Percentiles rank a stretch among this genome's conserved stretches.
phyloP scores from a whole-genome alignment of 2,329 filamentous ascomycete genomes.

The Calonectria henricotiae region DNA sequence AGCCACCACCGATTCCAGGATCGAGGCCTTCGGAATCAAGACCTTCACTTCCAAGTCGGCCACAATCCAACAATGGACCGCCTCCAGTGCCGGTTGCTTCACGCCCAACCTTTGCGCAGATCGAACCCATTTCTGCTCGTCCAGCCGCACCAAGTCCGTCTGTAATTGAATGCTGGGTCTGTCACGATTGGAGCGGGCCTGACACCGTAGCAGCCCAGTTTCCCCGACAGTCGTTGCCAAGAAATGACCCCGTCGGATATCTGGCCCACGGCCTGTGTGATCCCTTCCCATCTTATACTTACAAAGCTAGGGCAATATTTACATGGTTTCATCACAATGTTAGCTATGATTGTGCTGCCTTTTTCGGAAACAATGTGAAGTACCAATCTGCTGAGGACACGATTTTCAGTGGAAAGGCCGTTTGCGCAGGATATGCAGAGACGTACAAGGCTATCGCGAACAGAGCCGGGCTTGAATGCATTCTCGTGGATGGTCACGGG shows the following conservation, averaged over 20 bases:
- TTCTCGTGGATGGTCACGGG: slow-evolving; percentile 84
- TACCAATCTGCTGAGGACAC: slow-evolving; percentile 80
- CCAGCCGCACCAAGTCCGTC: slow-evolving; percentile 50
- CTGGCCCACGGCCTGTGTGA: slow-evolving; percentile 84
- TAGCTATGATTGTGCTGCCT: slow-evolving; percentile 84
- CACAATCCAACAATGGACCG: slow-evolving; percentile 59
- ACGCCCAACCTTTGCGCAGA: slow-evolving; percentile 68
- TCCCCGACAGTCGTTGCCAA: slow-evolving; percentile 80
- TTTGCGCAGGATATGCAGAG: slow-evolving; percentile 92
- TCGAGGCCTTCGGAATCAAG: slow-evolving; percentile 39
- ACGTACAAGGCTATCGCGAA: slow-evolving; percentile 85
- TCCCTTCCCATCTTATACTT: slow-evolving; percentile 85
- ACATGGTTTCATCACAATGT: slow-evolving; percentile 97
- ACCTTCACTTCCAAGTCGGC: slow-evolving; percentile 42
- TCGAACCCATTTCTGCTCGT: slow-evolving; percentile 63
- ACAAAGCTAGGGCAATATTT: slow-evolving; percentile 94
- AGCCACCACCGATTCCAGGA: slow-evolving; percentile 40
- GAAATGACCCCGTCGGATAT: slow-evolving; percentile 77
- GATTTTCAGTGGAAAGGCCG: slow-evolving; percentile 83
- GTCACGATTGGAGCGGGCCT: slow-evolving; percentile 89
- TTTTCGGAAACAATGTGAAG: slow-evolving; percentile 81
- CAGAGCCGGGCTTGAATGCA: slow-evolving; percentile 84
- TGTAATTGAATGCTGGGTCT: slow-evolving; percentile 77
- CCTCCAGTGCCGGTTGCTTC: slow-evolving; percentile 70
- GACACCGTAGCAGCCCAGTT: slow-evolving; percentile 86